Conservation (phyloP, 495 filamentous ascomycete genomes). For the Hyaloscypha bicolor region DNA sequence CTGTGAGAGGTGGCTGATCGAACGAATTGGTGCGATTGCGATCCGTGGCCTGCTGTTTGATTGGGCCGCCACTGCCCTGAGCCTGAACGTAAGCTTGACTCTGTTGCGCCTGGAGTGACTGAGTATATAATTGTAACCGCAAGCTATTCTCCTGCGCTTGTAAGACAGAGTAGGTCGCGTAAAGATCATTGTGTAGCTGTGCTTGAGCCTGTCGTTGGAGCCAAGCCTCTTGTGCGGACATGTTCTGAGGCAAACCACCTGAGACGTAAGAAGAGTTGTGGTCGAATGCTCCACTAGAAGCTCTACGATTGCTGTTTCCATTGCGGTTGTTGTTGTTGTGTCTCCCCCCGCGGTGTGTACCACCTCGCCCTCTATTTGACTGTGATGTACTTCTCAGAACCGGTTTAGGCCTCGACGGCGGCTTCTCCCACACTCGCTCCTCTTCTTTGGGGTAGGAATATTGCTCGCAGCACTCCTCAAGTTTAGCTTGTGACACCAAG, state of each 20-base stretch:
- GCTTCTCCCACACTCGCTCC: constrained; percentile 74
- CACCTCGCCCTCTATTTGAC: constrained; percentile 54
- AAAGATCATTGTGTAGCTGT: constrained; percentile 47
- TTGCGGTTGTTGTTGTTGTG: constrained; percentile 38
- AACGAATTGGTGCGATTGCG: constrained; percentile 57
- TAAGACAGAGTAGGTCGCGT: constrained; percentile 38
- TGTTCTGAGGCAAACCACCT: constrained; percentile 23
- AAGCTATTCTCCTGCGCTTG: constrained; percentile 46
- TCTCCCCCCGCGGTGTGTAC: constrained; percentile 57
- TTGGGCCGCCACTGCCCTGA: constrained; percentile 35
- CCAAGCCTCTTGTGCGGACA: constrained; percentile 45
- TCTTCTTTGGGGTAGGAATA: constrained; percentile 86
- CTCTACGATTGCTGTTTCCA: constrained; percentile 42
- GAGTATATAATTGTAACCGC: constrained; percentile 49
- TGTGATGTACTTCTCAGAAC: constrained; percentile 53
- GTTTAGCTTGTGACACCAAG: constrained; percentile 69
- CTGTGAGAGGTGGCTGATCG: constrained; percentile 44
- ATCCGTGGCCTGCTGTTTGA: constrained; percentile 37
- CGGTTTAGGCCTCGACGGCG: constrained; percentile 53
- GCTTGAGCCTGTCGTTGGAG: constrained; percentile 43
- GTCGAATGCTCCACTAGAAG: constrained; percentile 43
- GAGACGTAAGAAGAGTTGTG: constrained; percentile 21
- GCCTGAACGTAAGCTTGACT: constrained; percentile 46
- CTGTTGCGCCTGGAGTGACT: constrained; percentile 49
- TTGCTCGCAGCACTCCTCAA: constrained; percentile 79